Evolutionary conservation across 2,329 filamentous ascomycete genomes (phyloP), one percentile per base, ranked within the genome.

Genomic region (Aspergillus fischeri): DNA sequence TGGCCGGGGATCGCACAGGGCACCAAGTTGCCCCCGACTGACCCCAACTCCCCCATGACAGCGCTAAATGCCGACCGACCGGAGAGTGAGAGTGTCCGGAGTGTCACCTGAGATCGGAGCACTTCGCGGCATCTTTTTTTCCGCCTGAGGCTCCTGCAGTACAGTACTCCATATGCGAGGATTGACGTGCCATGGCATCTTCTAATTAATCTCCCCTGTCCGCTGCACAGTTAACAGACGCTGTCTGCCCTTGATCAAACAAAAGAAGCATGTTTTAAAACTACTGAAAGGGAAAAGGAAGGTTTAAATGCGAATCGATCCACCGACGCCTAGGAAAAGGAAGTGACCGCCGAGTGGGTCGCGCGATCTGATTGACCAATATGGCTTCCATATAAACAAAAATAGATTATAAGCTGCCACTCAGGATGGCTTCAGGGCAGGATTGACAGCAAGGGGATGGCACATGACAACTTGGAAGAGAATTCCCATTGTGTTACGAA

Each of bases 1-100:
- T 47, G 44, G 20, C 42, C 42, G 63, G 63, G 64, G 58, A 58
- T 60, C 57, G 55, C 44, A 47, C 20, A 47, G 44, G 44, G 11
- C 20, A 14, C 20, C 20, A 9, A 45, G 42, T 24, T 3, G 8
- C 8, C 21, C n/a, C 42, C 10, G 21, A 45, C 20, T 24, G 21
- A 45, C 42, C n/a, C n/a, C 42, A 24, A 45, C 17, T 17, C 14
- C 32, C 32, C 32, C 32, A 38, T 38, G 32, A 8, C 32, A 38
- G 32, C 32, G 32, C 14, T 7, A 38, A 38, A 17, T 38, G 32
- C 32, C 32, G 32, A 38, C 32, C 32, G 32, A 38, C 32, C 5
- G 14, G 14, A 38, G 32, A 17, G 4, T 7, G 32, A 17, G 14
- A 38, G 2, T 3, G 14, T 14, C 14, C 14, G 5, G 29, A 38